Evolutionary conservation across 371 early-diverging fungal species (phyloP), one percentile per base, ranked within the genome.

Genomic region (Apophysomyces variabilis): DNA sequence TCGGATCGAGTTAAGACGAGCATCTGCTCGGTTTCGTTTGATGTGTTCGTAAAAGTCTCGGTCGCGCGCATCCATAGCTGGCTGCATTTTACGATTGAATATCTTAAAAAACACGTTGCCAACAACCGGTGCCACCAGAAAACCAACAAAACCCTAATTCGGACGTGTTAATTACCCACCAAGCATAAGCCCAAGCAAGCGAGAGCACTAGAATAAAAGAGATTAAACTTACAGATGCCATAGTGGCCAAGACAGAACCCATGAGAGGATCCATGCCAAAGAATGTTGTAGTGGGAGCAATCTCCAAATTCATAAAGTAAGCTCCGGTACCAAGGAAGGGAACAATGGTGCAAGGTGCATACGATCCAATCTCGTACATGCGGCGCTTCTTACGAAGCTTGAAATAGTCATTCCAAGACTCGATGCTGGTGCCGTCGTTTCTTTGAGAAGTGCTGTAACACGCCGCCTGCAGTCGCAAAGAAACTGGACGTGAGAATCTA

Each of bases 321-420:
- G 85, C 83, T 11, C 88, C 85, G 0, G 91, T 87, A 13, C 80
- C 86, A 12, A 76, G 67, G 37, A 92, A 77, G 9, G 91, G 90
- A 18, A 82, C 38, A 4, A 87, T 57, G 0, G 90, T 88, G 26
- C 87, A 87, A 1, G 93, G 88, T 16, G 87, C 74, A 43, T 84
- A 86, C 13, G 87, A 84, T 37, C 83, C 76, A 11, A 91, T 84
- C 75, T 94, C 95, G 69, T 82, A 88, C 63, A 82, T 81, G 57
- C 89, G 88, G 43, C 90, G 87, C 46, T 87, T 87, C 58, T 84
- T 80, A 60, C 94, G 91, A 66, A 94, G 70, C 36, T 78, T 73
- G 75, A 96, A 96, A 75, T 93, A 96, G 59, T 89, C 88, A 36
- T 88, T 78, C 94, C 94, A 94, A 45, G 86, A 78, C 32, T 74